Conservation (phyloP, 2,329 filamentous ascomycete genomes). For the Pseudogymnoascus sp. region DNA sequence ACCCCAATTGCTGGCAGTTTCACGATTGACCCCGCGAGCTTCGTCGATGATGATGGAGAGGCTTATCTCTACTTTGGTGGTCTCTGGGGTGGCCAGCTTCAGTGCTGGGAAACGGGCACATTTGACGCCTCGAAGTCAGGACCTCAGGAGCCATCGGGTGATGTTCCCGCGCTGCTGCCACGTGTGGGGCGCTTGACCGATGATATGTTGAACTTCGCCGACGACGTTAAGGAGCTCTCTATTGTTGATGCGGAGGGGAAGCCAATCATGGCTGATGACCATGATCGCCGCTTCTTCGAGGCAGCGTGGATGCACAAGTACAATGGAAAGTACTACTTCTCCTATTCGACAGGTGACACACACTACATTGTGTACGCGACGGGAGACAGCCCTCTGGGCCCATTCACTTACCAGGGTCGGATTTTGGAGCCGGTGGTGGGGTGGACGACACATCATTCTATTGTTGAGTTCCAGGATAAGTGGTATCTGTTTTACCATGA, state of each 20-base stretch:
- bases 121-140: constrained; percentile 49
- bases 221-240: constrained; percentile 47
- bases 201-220: constrained; percentile 57
- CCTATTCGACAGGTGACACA: constrained; percentile 69
- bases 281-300: constrained; percentile 70
- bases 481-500: constrained; percentile 76
- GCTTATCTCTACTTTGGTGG: constrained; percentile 70
- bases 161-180: constrained; percentile 51
- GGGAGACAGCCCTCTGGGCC: constrained; percentile 55
- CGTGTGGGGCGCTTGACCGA: constrained; percentile 55
- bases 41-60: constrained; percentile 62
- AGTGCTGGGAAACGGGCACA: constrained; percentile 56
- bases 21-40: constrained; percentile 68
- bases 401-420: constrained; percentile 62
- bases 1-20: constrained; percentile 59
- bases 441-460: constrained; percentile 76
- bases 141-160: constrained; percentile 51
- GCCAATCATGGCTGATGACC: constrained; percentile 56
- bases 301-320: constrained; percentile 73
- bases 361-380: constrained; percentile 65
- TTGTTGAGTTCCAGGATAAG: constrained; percentile 61
- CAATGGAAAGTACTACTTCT: constrained; percentile 62
- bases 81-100: constrained; percentile 72
- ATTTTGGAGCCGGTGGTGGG: constrained; percentile 69
- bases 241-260: constrained; percentile 56